Conservation (phyloP, 2,329 filamentous ascomycete species). For the Elsinoe fawcettii region DNA sequence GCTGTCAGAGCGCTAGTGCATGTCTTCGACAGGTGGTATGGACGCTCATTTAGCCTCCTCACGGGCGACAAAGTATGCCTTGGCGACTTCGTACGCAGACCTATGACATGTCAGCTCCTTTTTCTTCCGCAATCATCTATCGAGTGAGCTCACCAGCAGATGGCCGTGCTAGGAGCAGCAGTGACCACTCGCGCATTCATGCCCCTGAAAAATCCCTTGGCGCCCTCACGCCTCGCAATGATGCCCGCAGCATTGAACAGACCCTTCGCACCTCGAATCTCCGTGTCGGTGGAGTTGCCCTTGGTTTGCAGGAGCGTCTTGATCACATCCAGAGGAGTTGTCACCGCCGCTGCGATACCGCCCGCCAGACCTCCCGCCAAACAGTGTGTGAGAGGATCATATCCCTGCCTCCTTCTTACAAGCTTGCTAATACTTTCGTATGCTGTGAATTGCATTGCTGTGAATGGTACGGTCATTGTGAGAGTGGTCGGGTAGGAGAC, state of each 20-base stretch:
- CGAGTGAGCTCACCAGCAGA: constrained; percentile 73
- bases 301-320: constrained; percentile 95
- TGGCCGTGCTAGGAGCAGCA: constrained; percentile 98
- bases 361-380: constrained; percentile 86
- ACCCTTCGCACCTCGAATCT: constrained; percentile 78
- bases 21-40: too few relatives aligned
- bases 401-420: constrained; percentile 71
- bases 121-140: not conserved
- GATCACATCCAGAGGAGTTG: constrained; percentile 94
- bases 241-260: constrained; percentile 71
- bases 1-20: too few relatives aligned
- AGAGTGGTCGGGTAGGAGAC: constrained; percentile 96
- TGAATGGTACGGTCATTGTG: constrained; percentile 98
- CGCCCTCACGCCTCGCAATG: constrained; percentile 75
- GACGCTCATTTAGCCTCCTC: constrained; percentile 27
- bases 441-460: constrained; percentile 90
- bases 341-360: constrained; percentile 85
- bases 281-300: constrained; percentile 70
- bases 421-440: constrained; percentile 94
- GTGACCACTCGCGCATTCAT: constrained; percentile 85
- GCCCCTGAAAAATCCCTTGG: constrained; percentile 85
- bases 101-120: constrained; percentile 30
- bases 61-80: constrained; percentile 54
- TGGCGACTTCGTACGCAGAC: constrained; percentile 61
- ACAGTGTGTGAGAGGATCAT: constrained; percentile 92